A percentile compares a stretch with the other conserved stretches of the same genome.
Conservation (phyloP, 2,329 filamentous ascomycete genomes). For the Apiospora marii region DNA sequence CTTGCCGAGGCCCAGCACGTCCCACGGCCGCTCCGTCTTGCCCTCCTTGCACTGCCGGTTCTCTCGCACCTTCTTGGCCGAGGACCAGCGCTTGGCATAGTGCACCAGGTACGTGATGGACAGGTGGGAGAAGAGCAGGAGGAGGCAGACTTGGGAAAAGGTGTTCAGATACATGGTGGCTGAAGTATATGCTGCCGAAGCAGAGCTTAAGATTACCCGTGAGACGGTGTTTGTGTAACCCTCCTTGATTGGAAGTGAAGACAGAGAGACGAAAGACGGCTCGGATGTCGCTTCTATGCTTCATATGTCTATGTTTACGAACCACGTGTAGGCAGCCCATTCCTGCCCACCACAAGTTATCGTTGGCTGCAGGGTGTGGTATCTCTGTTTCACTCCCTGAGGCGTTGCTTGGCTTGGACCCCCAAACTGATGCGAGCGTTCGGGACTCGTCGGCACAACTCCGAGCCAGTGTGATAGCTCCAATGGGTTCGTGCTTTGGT, state of each 20-base stretch:
- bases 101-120: constrained; percentile 2
- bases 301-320: too few species aligned
- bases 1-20: background rate
- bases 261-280: background rate
- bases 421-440: background rate
- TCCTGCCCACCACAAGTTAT: too few species aligned
- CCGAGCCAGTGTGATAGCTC: background rate
- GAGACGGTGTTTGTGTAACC: too few species aligned
- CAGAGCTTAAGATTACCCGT: background rate
- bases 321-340: too few species aligned
- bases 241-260: background rate
- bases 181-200: background rate
- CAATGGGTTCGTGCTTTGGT: background rate
- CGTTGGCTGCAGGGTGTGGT: too few species aligned
- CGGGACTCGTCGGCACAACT: background rate
- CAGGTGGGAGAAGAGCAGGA: background rate
- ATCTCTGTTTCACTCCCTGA: background rate
- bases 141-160: background rate
- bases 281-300: background rate
- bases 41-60: background rate
- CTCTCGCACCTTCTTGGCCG: background rate
- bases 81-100: background rate
- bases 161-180: background rate
- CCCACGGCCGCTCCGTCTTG: background rate
- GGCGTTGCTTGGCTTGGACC: background rate